Base-by-base conservation (phyloP, 371 early-diverging fungal species). In the Syncephalastrum racemosum region DNA sequence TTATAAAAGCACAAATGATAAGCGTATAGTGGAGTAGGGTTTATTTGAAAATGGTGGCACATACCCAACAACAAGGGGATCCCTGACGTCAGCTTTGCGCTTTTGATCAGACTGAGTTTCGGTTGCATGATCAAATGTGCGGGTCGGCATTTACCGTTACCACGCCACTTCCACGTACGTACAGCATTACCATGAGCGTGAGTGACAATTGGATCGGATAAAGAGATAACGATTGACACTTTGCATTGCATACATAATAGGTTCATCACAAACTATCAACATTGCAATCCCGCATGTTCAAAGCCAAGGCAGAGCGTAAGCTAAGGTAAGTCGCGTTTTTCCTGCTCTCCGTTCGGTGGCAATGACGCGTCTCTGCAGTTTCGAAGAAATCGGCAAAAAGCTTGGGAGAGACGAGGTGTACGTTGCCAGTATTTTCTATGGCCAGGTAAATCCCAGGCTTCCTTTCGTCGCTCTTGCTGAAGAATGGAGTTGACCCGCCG, bases 371-470 rank as follows among this genome's bases (percentile, higher is more conserved):
- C 19, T 31, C 14, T 16, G 48, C 36, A 86, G 86, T 25, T 88
- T 88, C 65, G 77, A 80, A 20, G 63, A 82, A 24, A 85, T 88
- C 49, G 86, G 79, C 13, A 58, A 72, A 18, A 69, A 71, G 43
- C 64, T 88, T 27, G 77, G 72, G 2, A 78, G 74, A 42, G 80
- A 85, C 63, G 88, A 88, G 66, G 81, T 87, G 0, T 88, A 86
- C 74, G 83, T 81, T 10, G 88, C 88, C 12, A 68, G 85, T 2
- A 69, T 88, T n/a, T 88, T 88, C 60, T 88, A 86, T 63, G 88
- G 88, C 19, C 82, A 84, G 71, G 84, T 81, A 68, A 60, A 20
- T 4, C 1, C 10, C n/a, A 16, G 7, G 13, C 16, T 22, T 31
- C 4, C 5, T 0, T 18, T 19, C n/a, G 7, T n/a, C 49, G 23